Evolutionary conservation across 2,329 filamentous ascomycete genomes (phyloP).

Genomic region (Plectosphaerella cucumerina): DNA sequence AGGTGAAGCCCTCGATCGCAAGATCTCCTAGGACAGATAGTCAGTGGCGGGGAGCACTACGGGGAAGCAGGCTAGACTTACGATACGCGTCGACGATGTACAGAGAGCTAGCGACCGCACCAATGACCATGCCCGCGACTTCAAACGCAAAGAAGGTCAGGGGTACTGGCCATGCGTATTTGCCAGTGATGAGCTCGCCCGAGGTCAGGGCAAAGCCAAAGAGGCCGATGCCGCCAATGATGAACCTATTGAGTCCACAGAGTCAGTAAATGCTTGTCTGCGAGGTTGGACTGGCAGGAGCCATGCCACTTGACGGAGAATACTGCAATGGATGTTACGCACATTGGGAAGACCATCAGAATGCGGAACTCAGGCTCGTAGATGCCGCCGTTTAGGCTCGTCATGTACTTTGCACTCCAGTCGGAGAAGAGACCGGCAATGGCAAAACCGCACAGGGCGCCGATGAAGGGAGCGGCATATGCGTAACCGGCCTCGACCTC

Average conservation of each 20-base stretch:
- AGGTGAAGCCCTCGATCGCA: conserved; percentile 83
- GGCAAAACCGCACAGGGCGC: conserved; percentile 72
- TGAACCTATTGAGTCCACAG: too few relatives aligned
- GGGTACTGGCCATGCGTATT: conserved; percentile 69
- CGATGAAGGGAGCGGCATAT: conserved; percentile 81
- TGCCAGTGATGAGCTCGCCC: conserved; percentile 45
- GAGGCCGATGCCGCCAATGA: conserved; percentile 73
- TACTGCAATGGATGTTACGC: too few relatives aligned
- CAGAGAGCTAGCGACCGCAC: conserved; percentile 76
- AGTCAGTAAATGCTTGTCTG: too few relatives aligned
- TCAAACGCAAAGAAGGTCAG: conserved; percentile 81
- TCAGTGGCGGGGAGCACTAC: conserved; percentile 3
- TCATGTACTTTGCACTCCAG: conserved; percentile 64
- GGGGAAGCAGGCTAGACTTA: conserved; percentile 34
- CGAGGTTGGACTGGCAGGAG: too few relatives aligned
- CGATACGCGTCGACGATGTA: conserved; percentile 94
- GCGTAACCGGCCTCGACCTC: conserved; percentile 81
- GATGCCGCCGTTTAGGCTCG: conserved; percentile 69
- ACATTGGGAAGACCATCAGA: conserved; percentile 75
- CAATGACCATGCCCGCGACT: conserved; percentile 87
- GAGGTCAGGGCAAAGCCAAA: conserved; percentile 81
- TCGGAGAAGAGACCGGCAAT: conserved; percentile 74
- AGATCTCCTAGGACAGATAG: conserved; percentile 57
- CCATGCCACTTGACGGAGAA: too few relatives aligned
- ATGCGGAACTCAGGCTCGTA: conserved; percentile 93